Evolutionary conservation across 306 rosid genomes (phyloP).

Genomic region (Geum urbanum): DNA sequence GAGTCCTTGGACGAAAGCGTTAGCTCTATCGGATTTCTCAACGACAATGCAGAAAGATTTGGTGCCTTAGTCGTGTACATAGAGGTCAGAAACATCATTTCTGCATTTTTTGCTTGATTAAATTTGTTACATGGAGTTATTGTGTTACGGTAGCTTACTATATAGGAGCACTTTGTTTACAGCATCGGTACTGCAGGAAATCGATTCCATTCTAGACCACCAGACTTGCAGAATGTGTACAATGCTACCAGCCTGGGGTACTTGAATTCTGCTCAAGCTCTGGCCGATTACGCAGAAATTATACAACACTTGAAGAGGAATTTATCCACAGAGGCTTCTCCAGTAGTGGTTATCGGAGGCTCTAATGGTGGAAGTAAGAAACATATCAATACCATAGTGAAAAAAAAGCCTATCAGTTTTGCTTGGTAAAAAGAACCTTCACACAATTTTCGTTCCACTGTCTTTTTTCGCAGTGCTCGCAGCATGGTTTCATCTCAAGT

Average conservation of each 20-base stretch:
- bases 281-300: slow-evolving; percentile 54
- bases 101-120: neutral
- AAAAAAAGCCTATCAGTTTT: neutral
- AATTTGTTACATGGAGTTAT: neutral
- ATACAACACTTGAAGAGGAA: slow-evolving; percentile 34
- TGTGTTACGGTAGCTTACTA: neutral
- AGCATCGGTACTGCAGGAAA: slow-evolving; percentile 46
- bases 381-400: no score
- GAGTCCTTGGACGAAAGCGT: slow-evolving; percentile 26
- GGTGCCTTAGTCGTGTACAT: slow-evolving; percentile 42
- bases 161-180: neutral
- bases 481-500: slow-evolving; percentile 58
- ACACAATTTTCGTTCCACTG: neutral
- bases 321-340: slow-evolving; percentile 36
- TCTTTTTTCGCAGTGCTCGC: slow-evolving; percentile 43
- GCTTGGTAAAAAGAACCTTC: neutral
- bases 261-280: slow-evolving; percentile 50
- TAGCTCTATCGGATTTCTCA: slow-evolving; percentile 21
- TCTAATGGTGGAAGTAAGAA: slow-evolving; percentile 62
- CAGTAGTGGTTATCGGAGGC: slow-evolving; percentile 47
- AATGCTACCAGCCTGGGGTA: slow-evolving; percentile 35
- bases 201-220: slow-evolving; percentile 36
- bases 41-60: slow-evolving; percentile 37
- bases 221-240: slow-evolving; percentile 25
- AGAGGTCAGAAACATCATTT: slow-evolving; percentile 35